Evolutionary conservation across 2,329 filamentous ascomycete species (phyloP).

Genomic region (Phoma sp.): DNA sequence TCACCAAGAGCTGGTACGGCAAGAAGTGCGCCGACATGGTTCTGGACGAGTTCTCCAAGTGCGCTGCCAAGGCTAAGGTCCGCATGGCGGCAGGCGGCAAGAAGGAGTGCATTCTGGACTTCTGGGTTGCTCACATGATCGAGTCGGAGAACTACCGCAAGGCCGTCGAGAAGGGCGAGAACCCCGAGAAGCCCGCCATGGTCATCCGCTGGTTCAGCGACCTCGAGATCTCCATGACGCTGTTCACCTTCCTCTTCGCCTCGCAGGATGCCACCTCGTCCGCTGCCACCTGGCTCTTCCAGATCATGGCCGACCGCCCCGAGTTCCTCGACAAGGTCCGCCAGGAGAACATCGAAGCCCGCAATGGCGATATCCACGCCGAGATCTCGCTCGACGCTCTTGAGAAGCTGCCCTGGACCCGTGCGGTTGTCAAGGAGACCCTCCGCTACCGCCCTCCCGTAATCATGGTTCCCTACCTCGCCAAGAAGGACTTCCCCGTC

Average conservation of each 20-base stretch:
- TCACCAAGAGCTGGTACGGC: slow-evolving; percentile 95
- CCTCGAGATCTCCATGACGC: slow-evolving; percentile 87
- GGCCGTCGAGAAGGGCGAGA: slow-evolving; percentile 73
- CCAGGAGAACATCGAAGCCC: slow-evolving; percentile 82
- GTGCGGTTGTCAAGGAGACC: slow-evolving; percentile 75
- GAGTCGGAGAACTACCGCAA: slow-evolving; percentile 83
- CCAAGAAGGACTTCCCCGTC: slow-evolving; percentile 94
- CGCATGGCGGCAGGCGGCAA: slow-evolving; percentile 89
- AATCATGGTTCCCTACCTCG: slow-evolving; percentile 93
- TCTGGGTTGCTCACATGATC: slow-evolving; percentile 82
- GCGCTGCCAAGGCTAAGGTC: slow-evolving; percentile 90
- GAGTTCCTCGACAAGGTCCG: slow-evolving; percentile 88
- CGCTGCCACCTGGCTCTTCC: slow-evolving; percentile 93
- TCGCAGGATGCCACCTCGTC: slow-evolving; percentile 97
- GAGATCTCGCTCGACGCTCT: slow-evolving; percentile 82
- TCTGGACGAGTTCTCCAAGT: slow-evolving; percentile 85
- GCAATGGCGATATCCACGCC: slow-evolving; percentile 75
- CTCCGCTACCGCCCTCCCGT: slow-evolving; percentile 91
- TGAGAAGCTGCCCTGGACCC: slow-evolving; percentile 87
- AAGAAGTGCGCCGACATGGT: slow-evolving; percentile 96
- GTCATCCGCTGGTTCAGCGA: slow-evolving; percentile 87
- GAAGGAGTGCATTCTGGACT: slow-evolving; percentile 91
- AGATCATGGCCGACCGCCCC: slow-evolving; percentile 91
- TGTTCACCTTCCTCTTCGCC: slow-evolving; percentile 97
- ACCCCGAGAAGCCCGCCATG: slow-evolving; percentile 75